Evolutionary conservation across 495 filamentous ascomycete species (phyloP).

Genomic region (Neurospora sp.): DNA sequence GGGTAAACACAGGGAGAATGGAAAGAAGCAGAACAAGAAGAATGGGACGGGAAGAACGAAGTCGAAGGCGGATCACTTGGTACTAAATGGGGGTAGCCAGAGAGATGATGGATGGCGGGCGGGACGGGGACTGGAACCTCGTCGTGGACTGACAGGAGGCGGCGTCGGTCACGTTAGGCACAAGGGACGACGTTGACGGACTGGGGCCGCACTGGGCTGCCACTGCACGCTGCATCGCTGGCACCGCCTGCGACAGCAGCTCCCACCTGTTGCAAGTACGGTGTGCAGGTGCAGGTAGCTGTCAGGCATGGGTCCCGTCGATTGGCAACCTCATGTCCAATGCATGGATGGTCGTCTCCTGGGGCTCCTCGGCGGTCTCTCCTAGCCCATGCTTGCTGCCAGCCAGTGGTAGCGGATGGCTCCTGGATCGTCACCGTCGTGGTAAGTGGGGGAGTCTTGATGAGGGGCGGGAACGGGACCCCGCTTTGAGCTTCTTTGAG

Average conservation of each 20-base stretch:
- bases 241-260: background rate
- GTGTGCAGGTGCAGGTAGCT: background rate
- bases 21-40: background rate
- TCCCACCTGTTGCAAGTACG: background rate
- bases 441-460: background rate
- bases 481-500: background rate
- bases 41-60: background rate
- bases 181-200: background rate
- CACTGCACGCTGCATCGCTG: background rate
- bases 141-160: background rate
- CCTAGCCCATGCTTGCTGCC: background rate
- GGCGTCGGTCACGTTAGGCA: background rate
- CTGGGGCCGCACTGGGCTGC: background rate
- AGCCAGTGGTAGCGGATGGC: background rate
- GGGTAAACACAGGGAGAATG: background rate
- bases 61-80: background rate
- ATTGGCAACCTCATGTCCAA: background rate
- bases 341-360: background rate
- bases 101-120: background rate
- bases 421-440: background rate
- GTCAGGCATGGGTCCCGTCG: background rate
- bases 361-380: background rate
- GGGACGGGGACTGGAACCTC: background rate
- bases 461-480: background rate
- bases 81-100: background rate